Evolutionary conservation across 2,329 filamentous ascomycete genomes (phyloP).

Genomic region (Scopulariopsis brevicaulis): DNA sequence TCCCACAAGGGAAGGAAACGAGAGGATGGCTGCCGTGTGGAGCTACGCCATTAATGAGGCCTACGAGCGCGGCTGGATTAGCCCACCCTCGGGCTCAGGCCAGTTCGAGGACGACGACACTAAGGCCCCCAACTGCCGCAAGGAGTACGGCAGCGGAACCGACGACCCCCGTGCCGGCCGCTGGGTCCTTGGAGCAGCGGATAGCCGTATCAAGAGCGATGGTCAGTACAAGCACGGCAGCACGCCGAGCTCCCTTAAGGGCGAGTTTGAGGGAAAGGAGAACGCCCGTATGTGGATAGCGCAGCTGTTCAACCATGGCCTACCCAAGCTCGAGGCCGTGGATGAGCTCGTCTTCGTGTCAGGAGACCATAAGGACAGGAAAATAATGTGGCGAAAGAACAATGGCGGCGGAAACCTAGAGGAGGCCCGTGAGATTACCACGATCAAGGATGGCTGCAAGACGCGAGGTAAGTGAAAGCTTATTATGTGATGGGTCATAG

Average conservation of each 20-base stretch:
- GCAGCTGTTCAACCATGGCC: constrained; percentile 4
- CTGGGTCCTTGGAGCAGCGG: constrained; percentile 1
- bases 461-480: no score
- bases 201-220: constrained; percentile 1
- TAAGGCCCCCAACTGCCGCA: neutral
- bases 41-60: constrained; percentile 16
- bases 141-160: neutral
- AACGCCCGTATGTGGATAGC: constrained; percentile 6
- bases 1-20: constrained; percentile 24
- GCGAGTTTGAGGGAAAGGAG: neutral
- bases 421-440: no score
- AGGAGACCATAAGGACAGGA: neutral
- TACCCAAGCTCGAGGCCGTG: constrained; percentile 1
- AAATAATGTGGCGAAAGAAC: neutral
- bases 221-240: constrained; percentile 1
- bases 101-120: constrained; percentile 1
- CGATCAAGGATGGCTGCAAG: no score
- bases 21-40: constrained; percentile 29
- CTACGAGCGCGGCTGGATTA: constrained; percentile 7
- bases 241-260: neutral
- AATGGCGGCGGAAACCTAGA: neutral
- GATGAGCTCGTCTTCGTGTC: constrained; percentile 1
- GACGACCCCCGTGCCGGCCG: constrained; percentile 1
- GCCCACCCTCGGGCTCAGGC: constrained; percentile 3
- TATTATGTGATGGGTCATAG: no score